Evolutionary conservation across 352 stramenopile species (phyloP).

Genomic region (Pythium brachiatum): DNA sequence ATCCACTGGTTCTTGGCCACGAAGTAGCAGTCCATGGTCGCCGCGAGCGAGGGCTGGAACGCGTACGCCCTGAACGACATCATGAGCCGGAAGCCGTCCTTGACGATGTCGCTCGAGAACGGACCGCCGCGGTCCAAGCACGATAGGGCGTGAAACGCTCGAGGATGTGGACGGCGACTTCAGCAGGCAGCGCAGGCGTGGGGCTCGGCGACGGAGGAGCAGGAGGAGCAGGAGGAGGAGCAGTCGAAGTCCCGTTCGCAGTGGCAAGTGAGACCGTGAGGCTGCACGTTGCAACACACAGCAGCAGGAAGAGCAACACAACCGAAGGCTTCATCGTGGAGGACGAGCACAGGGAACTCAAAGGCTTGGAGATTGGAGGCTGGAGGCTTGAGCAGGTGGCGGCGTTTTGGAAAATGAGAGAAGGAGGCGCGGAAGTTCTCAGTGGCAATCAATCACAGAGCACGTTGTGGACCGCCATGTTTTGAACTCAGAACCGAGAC

Average conservation of each 20-base stretch:
- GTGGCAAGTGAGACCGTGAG: neutral
- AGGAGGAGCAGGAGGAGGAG: neutral
- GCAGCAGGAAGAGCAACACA: neutral
- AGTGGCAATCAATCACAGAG: too few relatives aligned
- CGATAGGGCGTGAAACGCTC: constrained; percentile 14
- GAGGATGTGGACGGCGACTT: constrained; percentile 13
- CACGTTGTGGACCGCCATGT: too few relatives aligned
- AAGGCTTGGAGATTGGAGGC: too few relatives aligned
- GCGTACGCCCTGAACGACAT: constrained; percentile 12
- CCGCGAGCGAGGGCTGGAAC: neutral
- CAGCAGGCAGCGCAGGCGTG: neutral
- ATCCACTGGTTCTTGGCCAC: constrained; percentile 5
- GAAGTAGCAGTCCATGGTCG: constrained; percentile 10
- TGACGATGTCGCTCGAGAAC: neutral
- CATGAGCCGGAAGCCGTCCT: constrained; percentile 7
- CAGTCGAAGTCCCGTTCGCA: neutral
- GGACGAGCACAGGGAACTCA: too few relatives aligned
- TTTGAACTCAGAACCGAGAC: too few relatives aligned
- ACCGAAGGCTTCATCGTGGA: neutral
- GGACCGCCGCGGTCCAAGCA: neutral
- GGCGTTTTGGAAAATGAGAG: neutral
- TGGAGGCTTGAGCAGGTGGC: neutral
- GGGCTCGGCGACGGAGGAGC: neutral
- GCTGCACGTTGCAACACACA: neutral
- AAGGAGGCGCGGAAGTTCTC: too few relatives aligned